Percentiles rank a stretch among this genome's conserved stretches.
Conservation (phyloP, 768 basidiomycete species). For the Mycena alexandri region DNA sequence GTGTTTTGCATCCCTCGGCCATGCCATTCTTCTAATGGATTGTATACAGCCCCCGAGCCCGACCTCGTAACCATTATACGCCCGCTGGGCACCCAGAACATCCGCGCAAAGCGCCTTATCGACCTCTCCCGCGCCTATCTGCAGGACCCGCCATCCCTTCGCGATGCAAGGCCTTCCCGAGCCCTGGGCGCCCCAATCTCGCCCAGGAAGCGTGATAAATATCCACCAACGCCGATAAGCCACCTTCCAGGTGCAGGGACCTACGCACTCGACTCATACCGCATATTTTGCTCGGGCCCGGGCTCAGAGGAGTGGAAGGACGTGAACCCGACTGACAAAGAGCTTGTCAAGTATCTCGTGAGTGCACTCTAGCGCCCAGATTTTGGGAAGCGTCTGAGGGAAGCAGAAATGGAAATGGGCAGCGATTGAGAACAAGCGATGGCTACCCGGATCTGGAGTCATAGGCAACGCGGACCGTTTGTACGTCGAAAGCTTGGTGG, state of each 20-base stretch:
- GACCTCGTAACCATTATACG: slow-evolving; percentile 62
- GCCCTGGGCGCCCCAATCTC: slow-evolving; percentile 34
- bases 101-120: slow-evolving; percentile 69
- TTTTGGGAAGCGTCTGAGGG: not conserved
- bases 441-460: slow-evolving; percentile 62
- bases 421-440: slow-evolving; percentile 61
- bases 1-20: not conserved
- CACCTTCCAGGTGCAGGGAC: slow-evolving; percentile 74
- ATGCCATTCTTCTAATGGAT: not conserved
- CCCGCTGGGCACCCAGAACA: slow-evolving; percentile 70
- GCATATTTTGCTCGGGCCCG: slow-evolving; percentile 70
- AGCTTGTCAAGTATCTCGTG: slow-evolving; percentile 75
- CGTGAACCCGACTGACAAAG: slow-evolving; percentile 77
- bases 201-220: slow-evolving; percentile 44
- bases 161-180: slow-evolving; percentile 50
- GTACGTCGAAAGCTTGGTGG: slow-evolving; percentile 56
- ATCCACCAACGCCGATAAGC: slow-evolving; percentile 64
- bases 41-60: slow-evolving; percentile 52
- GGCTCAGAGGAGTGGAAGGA: slow-evolving; percentile 68
- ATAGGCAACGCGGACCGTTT: slow-evolving; percentile 50
- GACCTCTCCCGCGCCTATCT: slow-evolving; percentile 66
- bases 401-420: slow-evolving; percentile 83
- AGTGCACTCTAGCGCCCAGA: slow-evolving; percentile 38
- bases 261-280: slow-evolving; percentile 83
- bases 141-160: slow-evolving; percentile 53